Evolutionary conservation across 2,329 filamentous ascomycete genomes (phyloP).

Genomic region (Tolypocladium tundrense): DNA sequence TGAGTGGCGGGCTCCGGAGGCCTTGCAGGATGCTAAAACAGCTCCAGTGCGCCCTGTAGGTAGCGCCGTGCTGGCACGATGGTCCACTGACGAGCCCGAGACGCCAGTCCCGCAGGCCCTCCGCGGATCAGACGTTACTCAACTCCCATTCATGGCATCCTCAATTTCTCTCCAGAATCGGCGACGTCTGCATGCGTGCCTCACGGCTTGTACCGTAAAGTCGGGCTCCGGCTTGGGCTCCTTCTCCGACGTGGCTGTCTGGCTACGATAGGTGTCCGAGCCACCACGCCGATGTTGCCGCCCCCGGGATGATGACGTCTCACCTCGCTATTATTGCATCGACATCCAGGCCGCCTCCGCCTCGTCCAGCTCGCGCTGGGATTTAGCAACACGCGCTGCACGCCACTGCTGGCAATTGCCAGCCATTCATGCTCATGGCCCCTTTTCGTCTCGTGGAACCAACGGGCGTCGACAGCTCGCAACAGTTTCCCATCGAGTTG

Average conservation of each 20-base stretch:
- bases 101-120: not conserved
- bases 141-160: not conserved
- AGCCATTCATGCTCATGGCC: not conserved
- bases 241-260: not conserved
- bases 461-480: not conserved
- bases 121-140: not conserved
- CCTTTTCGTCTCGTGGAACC: too few relatives aligned
- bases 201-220: not conserved
- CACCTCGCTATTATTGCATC: not conserved
- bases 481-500: not conserved
- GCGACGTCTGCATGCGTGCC: not conserved
- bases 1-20: not conserved
- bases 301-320: slow-evolving; percentile 1
- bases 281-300: not conserved
- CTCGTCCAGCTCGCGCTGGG: not conserved
- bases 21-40: not conserved
- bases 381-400: not conserved
- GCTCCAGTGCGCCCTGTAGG: not conserved
- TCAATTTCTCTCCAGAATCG: not conserved
- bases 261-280: not conserved
- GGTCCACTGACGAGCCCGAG: not conserved
- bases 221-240: not conserved
- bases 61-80: not conserved
- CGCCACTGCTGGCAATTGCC: not conserved
- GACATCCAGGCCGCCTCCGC: not conserved